phyloP scores from a whole-genome alignment of 306 rosid species.

The Malus sylvestris region DNA sequence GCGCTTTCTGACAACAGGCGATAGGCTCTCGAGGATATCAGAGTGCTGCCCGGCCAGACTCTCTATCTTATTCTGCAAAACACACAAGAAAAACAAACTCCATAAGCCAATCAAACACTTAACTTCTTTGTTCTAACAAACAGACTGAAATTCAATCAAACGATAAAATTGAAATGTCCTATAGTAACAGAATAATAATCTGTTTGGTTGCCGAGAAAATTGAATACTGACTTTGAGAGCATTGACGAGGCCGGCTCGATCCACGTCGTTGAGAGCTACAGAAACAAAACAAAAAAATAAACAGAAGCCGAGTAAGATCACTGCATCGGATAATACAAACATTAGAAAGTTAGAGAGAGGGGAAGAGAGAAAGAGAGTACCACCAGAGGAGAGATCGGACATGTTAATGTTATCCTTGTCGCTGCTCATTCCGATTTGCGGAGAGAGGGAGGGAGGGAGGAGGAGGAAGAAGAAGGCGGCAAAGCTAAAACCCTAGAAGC shows the following conservation, averaged over 20 bases:
- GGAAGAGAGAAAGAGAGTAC: background rate
- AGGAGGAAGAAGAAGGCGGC: conserved; percentile 18
- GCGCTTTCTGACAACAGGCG: conserved; percentile 66
- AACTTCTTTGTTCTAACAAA: background rate
- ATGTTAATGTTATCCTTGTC: conserved; percentile 56
- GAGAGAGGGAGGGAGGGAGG: background rate
- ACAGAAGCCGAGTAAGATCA: background rate
- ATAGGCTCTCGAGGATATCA: conserved; percentile 51
- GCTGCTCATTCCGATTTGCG: conserved; percentile 50
- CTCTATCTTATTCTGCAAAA: conserved; percentile 65
- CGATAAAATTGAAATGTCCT: background rate
- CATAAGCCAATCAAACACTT: background rate
- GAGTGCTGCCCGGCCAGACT: conserved; percentile 81
- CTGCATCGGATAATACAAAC: background rate
- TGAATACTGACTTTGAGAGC: conserved; percentile 60
- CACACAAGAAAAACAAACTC: background rate
- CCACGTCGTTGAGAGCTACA: conserved; percentile 57
- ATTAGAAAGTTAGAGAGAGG: background rate
- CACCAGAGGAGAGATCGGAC: conserved; percentile 75
- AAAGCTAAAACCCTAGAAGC: conserved; percentile 75
- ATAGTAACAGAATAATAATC: background rate
- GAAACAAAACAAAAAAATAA: background rate
- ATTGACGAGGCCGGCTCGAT: conserved; percentile 75
- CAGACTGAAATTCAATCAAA: background rate
- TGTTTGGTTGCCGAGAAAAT: background rate